Conservation (phyloP, 805 yeast genomes). For the Kockiozyma suomiensis region DNA sequence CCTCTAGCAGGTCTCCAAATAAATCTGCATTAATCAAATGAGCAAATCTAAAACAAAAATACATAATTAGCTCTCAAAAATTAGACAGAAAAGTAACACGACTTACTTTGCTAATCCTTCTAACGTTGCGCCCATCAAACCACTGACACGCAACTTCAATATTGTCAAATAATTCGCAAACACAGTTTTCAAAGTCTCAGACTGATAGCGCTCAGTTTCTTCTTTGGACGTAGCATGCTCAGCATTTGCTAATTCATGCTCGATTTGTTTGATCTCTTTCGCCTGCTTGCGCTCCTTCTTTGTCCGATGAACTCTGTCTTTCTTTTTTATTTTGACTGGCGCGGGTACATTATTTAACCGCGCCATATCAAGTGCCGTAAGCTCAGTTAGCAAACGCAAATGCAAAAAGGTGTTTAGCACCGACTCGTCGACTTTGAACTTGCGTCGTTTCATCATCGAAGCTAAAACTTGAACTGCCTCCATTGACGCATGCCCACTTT, state of each 20-base stretch:
- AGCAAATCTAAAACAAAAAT: conserved; percentile 62
- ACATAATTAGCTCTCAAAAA: not conserved
- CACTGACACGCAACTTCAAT: conserved; percentile 61
- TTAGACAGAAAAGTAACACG: not conserved
- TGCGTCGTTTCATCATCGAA: conserved; percentile 71
- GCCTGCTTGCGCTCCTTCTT: conserved; percentile 85
- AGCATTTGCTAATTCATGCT: conserved; percentile 84
- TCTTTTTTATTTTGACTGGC: conserved; percentile 63
- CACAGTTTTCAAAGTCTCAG: conserved; percentile 74
- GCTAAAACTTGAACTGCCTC: conserved; percentile 70
- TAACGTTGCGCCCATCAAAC: conserved; percentile 79
- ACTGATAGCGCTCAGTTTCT: conserved; percentile 82
- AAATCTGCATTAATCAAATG: conserved; percentile 90
- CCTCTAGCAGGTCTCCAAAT: conserved; percentile 89
- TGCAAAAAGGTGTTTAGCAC: conserved; percentile 74
- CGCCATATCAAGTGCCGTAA: conserved; percentile 29
- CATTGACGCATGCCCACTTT: conserved; percentile 75
- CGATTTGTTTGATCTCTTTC: conserved; percentile 83
- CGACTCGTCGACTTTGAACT: conserved; percentile 80
- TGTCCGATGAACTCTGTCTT: conserved; percentile 88
- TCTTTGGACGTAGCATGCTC: conserved; percentile 85
- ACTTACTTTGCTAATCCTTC: conserved; percentile 76
- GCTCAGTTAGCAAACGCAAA: conserved; percentile 49
- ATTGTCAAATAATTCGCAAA: conserved; percentile 77
- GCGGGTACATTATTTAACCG: conserved; percentile 34